These are phyloP conservation scores for Strobilomyces echinocephalus DNA, from an alignment of 768 basidiomycete species.

Conservation along the genomic window DNA sequence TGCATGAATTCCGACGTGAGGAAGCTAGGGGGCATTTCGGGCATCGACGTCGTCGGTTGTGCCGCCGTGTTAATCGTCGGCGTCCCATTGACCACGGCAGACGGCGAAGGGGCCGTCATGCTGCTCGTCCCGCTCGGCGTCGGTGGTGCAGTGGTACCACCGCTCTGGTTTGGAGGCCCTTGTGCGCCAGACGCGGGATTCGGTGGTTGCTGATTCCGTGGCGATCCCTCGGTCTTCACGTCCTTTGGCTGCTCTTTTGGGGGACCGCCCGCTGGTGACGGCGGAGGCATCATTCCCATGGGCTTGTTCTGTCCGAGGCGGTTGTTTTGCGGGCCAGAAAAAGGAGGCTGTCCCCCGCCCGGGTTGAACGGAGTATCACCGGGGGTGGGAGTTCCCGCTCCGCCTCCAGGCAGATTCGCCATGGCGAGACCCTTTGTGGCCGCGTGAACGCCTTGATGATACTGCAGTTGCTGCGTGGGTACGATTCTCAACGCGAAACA, in stretches of 20 bases:
- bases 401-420: conserved; percentile 28
- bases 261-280: conserved; percentile 41
- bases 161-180: conserved; percentile 17
- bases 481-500: conserved; percentile 8
- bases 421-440: conserved; percentile 33
- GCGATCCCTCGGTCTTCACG: conserved; percentile 37
- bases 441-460: conserved; percentile 36
- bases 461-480: conserved; percentile 26
- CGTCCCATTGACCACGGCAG: conserved; percentile 31
- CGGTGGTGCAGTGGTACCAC: conserved; percentile 31
- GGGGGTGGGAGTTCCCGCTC: conserved; percentile 41
- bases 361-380: conserved; percentile 41
- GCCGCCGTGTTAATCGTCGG: conserved; percentile 27
- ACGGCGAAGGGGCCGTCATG: conserved; percentile 37
- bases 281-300: conserved; percentile 48
- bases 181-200: conserved; percentile 24
- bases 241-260: conserved; percentile 32
- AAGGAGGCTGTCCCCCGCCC: conserved; percentile 32
- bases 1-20: conserved; percentile 42
- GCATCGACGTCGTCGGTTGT: conserved; percentile 21
- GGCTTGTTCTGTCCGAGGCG: conserved; percentile 31
- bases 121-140: conserved; percentile 33
- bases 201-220: conserved; percentile 36
- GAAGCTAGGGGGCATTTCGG: conserved; percentile 24
- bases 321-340: conserved; percentile 31